phyloP scores from a whole-genome alignment of 2,329 filamentous ascomycete species.

The Hypoxylon sp. region DNA sequence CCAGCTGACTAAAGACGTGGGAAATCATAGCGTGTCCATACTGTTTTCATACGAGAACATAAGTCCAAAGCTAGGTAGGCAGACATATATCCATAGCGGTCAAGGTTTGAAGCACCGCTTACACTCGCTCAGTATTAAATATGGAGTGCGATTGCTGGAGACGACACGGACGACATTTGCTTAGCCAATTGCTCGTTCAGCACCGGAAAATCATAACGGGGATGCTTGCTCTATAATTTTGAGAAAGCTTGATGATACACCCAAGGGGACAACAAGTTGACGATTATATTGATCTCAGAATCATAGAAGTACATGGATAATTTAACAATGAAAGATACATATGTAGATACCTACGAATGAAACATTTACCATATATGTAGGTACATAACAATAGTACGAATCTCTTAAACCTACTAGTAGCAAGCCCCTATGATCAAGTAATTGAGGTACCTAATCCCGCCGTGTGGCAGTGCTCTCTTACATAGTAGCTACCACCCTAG shows the following conservation, averaged over 20 bases:
- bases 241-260: neutral
- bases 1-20: constrained; percentile 3
- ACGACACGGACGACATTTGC: neutral
- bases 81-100: neutral
- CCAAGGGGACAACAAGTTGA: too few species aligned
- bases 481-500: too few species aligned
- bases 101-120: neutral
- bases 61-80: too few species aligned
- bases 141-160: neutral
- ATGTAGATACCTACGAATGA: neutral
- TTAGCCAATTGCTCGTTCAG: neutral
- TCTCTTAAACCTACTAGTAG: too few species aligned
- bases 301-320: too few species aligned
- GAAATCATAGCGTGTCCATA: neutral
- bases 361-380: too few species aligned
- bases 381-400: too few species aligned
- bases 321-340: too few species aligned
- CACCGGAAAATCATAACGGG: neutral
- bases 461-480: neutral
- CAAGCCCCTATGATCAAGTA: too few species aligned
- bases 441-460: neutral
- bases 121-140: neutral
- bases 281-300: too few species aligned
- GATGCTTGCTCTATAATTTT: neutral
- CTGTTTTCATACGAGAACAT: neutral